Conservation (phyloP, 495 filamentous ascomycete genomes). For the Xanthoparmelia taractica region DNA sequence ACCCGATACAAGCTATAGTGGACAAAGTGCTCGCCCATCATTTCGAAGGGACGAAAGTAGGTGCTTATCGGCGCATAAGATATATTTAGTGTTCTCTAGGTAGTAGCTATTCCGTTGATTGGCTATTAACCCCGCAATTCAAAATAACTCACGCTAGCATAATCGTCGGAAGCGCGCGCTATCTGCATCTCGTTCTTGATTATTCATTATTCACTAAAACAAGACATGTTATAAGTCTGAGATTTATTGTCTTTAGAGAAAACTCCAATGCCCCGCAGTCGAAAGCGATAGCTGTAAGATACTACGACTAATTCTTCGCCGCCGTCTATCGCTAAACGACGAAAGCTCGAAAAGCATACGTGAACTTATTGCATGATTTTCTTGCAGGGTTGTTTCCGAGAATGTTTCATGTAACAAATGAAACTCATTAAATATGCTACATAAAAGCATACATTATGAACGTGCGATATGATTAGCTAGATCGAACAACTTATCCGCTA, state of each 20-base stretch:
- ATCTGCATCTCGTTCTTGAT: no score
- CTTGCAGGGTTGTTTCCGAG: no score
- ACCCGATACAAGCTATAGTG: not conserved
- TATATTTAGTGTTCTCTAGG: conserved; percentile 13
- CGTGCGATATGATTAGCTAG: not conserved
- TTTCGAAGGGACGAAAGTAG: not conserved
- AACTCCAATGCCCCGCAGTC: no score
- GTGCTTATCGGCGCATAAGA: no score
- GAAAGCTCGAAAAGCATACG: not conserved
- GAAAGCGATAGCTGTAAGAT: no score
- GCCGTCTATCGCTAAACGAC: not conserved
- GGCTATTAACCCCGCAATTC: conserved; percentile 13
- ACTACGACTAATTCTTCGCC: conserved; percentile 8
- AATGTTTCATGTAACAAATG: no score
- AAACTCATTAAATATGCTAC: no score
- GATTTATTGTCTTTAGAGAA: no score
- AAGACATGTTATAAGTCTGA: no score
- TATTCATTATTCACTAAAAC: no score
- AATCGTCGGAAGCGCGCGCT: conserved; percentile 1
- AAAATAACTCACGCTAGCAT: conserved; percentile 6
- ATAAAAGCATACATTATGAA: not conserved
- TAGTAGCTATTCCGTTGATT: conserved; percentile 15
- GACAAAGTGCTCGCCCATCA: not conserved
- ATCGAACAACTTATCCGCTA: not conserved
- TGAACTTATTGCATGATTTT: no score